Evolutionary conservation across 495 filamentous ascomycete species (phyloP).

Genomic region (Hyaloscypha hepaticicola): DNA sequence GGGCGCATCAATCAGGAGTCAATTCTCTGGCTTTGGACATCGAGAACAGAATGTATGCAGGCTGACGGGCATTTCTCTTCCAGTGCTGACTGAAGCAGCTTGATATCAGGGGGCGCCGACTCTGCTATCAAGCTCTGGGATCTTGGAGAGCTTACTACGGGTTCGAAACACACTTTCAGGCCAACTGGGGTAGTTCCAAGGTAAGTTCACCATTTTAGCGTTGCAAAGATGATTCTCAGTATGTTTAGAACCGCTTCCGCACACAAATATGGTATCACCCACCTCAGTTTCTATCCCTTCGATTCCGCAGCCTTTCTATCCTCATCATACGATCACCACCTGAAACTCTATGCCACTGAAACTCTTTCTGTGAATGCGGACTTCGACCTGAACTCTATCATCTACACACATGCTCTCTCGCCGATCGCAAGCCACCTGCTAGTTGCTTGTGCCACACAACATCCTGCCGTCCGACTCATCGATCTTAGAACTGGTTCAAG

Average conservation of each 20-base stretch:
- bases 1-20: slow-evolving; percentile 73
- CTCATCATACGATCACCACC: slow-evolving; percentile 77
- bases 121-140: slow-evolving; percentile 82
- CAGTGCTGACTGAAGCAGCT: slow-evolving; percentile 39
- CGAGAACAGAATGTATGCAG: slow-evolving; percentile 69
- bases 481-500: slow-evolving; percentile 76
- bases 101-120: slow-evolving; percentile 81
- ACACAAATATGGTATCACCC: slow-evolving; percentile 79
- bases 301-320: slow-evolving; percentile 78
- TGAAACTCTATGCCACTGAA: slow-evolving; percentile 75
- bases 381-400: slow-evolving; percentile 68
- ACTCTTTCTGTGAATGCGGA: slow-evolving; percentile 57
- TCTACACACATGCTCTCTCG: slow-evolving; percentile 75
- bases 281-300: slow-evolving; percentile 85
- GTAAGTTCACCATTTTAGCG: slow-evolving; percentile 12
- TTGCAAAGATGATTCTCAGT: neutral
- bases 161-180: slow-evolving; percentile 40
- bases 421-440: slow-evolving; percentile 70
- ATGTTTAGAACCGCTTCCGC: slow-evolving; percentile 36
- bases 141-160: slow-evolving; percentile 52
- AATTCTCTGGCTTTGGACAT: slow-evolving; percentile 77
- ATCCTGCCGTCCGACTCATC: slow-evolving; percentile 74
- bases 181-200: slow-evolving; percentile 44
- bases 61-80: slow-evolving; percentile 44
- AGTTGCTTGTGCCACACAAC: slow-evolving; percentile 81